Conservation (phyloP, 2,329 filamentous ascomycete genomes). For the Verticillium isaacii region DNA sequence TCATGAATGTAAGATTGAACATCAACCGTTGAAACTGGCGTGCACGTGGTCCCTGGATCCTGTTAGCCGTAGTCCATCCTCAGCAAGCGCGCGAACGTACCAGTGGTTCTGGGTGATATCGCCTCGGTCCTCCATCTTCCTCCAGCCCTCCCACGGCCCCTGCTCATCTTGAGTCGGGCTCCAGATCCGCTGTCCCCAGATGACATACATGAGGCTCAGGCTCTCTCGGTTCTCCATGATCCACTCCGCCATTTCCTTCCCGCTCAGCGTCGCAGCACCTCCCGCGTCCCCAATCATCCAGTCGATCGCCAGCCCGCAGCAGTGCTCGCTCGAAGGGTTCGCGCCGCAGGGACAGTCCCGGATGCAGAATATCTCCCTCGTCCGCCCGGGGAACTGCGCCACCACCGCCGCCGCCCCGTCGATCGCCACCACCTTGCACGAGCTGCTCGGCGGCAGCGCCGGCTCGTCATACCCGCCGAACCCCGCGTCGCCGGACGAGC, state of each 20-base stretch:
- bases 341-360: conserved; percentile 24
- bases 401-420: conserved; percentile 28
- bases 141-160: conserved; percentile 35
- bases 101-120: conserved; percentile 39
- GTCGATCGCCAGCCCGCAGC: conserved; percentile 31
- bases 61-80: neutral
- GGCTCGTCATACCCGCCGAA: conserved; percentile 29
- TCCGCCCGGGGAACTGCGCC: conserved; percentile 26
- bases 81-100: conserved; percentile 20
- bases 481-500: conserved; percentile 21
- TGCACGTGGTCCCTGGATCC: conserved; percentile 22
- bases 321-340: conserved; percentile 26
- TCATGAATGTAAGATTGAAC: too few species aligned
- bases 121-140: conserved; percentile 34
- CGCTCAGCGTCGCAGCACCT: conserved; percentile 29
- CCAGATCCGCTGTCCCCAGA: conserved; percentile 47
- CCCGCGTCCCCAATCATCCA: conserved; percentile 32
- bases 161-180: conserved; percentile 27
- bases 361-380: conserved; percentile 28
- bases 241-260: conserved; percentile 42
- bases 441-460: conserved; percentile 25
- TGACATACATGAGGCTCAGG: conserved; percentile 42
- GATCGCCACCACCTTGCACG: conserved; percentile 30
- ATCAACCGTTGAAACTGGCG: conserved; percentile 19
- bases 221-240: conserved; percentile 36